Conservation (phyloP, 495 filamentous ascomycete genomes). For the Daldinia childiae region DNA sequence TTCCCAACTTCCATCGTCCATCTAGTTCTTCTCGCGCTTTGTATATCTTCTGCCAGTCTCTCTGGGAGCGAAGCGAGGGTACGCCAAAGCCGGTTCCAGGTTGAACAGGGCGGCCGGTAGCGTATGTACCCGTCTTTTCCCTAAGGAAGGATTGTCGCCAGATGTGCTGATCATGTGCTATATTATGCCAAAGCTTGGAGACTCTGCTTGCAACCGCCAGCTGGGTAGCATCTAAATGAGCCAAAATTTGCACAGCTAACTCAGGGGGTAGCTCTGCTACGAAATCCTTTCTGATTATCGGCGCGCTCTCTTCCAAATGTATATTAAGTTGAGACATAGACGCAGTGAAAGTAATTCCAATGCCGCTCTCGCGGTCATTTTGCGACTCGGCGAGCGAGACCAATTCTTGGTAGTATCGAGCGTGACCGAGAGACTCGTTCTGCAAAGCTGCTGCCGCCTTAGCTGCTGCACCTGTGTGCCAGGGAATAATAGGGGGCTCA, state of each 20-base stretch:
- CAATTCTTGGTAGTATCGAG: constrained; percentile 44
- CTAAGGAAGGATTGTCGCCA: constrained; percentile 82
- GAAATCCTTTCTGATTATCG: constrained; percentile 66
- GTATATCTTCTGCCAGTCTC: constrained; percentile 90
- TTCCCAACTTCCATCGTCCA: constrained; percentile 78
- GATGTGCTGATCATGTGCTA: constrained; percentile 70
- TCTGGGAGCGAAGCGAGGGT: constrained; percentile 56
- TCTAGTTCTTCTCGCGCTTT: constrained; percentile 77
- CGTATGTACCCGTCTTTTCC: constrained; percentile 66
- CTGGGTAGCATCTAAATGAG: constrained; percentile 72
- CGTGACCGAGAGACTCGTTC: constrained; percentile 60
- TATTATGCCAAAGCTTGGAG: constrained; percentile 68
- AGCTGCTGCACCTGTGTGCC: constrained; percentile 70
- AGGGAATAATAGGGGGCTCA: constrained; percentile 63
- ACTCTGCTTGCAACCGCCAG: constrained; percentile 70
- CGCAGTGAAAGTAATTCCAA: constrained; percentile 74
- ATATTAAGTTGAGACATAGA: constrained; percentile 55
- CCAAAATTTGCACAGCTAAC: constrained; percentile 75
- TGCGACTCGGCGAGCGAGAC: constrained; percentile 47
- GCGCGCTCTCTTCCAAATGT: constrained; percentile 33
- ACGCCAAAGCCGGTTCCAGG: constrained; percentile 60
- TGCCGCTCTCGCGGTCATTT: constrained; percentile 80
- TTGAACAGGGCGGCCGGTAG: constrained; percentile 56
- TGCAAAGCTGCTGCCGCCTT: constrained; percentile 74
- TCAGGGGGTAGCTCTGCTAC: constrained; percentile 73